Conservation (phyloP, 768 basidiomycete genomes). For the Suillus subluteus region DNA sequence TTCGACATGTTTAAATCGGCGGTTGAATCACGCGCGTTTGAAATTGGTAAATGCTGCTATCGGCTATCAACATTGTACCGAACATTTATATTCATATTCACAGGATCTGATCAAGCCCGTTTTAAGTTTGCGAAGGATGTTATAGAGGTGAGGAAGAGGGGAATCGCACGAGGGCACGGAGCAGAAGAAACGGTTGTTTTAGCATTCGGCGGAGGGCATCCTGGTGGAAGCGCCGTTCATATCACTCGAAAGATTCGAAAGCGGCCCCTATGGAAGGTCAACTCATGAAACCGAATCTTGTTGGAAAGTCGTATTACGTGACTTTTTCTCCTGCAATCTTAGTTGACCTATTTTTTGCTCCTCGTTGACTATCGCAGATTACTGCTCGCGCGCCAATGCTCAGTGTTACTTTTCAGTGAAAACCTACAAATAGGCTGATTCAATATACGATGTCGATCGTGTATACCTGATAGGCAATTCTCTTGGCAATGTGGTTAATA, state of each 20-base stretch:
- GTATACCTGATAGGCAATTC: slow-evolving; percentile 19
- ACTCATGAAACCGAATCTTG: slow-evolving; percentile 56
- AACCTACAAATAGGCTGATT: slow-evolving; percentile 3
- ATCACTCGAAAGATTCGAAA: slow-evolving; percentile 87
- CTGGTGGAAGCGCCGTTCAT: slow-evolving; percentile 77
- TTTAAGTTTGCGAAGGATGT: slow-evolving; percentile 94
- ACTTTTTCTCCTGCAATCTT: slow-evolving; percentile 23
- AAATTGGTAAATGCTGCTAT: slow-evolving; percentile 60
- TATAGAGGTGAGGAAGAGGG: slow-evolving; percentile 80
- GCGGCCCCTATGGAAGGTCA: slow-evolving; percentile 81
- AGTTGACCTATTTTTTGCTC: slow-evolving; percentile 19
- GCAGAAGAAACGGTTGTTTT: slow-evolving; percentile 91
- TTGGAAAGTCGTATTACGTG: slow-evolving; percentile 33
- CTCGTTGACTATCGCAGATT: slow-evolving; percentile 8
- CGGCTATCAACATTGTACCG: slow-evolving; percentile 11
- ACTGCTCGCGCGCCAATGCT: background rate
- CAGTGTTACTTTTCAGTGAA: slow-evolving; percentile 3
- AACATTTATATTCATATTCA: slow-evolving; percentile 23
- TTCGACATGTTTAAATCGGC: slow-evolving; percentile 88
- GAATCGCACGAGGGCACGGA: slow-evolving; percentile 68
- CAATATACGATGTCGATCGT: slow-evolving; percentile 12
- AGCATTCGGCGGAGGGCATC: slow-evolving; percentile 77
- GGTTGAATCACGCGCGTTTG: slow-evolving; percentile 77
- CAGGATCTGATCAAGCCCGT: slow-evolving; percentile 82
- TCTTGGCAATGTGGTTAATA: slow-evolving; percentile 24